Percentiles rank a stretch among this genome's conserved stretches.
These are phyloP conservation scores for Talaromyces sp. DNA, from an alignment of 2,329 filamentous ascomycete species.

Conservation along the genomic window DNA sequence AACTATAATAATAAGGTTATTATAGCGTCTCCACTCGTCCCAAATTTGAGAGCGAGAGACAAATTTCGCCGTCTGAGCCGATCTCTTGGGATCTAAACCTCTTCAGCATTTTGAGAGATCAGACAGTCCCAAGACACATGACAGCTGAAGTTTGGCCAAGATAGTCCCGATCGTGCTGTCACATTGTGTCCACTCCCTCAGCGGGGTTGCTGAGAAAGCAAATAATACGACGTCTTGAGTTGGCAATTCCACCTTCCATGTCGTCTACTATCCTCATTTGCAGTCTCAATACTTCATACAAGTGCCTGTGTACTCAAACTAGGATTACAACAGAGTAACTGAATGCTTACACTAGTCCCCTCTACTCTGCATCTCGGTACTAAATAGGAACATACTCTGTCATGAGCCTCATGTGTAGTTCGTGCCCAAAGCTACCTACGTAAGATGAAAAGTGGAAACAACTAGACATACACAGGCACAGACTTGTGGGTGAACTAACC, in stretches of 20 bases:
- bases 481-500: not conserved
- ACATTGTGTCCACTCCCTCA: not conserved
- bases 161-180: not conserved
- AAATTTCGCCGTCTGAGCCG: not conserved
- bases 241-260: not conserved
- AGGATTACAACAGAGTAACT: not conserved
- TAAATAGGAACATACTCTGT: not conserved
- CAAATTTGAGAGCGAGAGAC: not conserved
- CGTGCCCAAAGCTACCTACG: not conserved
- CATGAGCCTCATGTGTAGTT: not conserved
- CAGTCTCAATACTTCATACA: not conserved
- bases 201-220: not conserved
- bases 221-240: not conserved
- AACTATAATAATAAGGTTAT: not conserved
- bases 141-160: conserved; percentile 1
- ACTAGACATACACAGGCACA: not conserved
- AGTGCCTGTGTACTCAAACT: not conserved
- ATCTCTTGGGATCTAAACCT: not conserved
- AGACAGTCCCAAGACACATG: not conserved
- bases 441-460: not conserved
- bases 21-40: not conserved
- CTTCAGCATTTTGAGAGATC: not conserved
- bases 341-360: not conserved
- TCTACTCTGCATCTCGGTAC: not conserved
- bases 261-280: not conserved